phyloP scores from a whole-genome alignment of 2,329 filamentous ascomycete species.

The Paracorniculantispora psalliotae region DNA sequence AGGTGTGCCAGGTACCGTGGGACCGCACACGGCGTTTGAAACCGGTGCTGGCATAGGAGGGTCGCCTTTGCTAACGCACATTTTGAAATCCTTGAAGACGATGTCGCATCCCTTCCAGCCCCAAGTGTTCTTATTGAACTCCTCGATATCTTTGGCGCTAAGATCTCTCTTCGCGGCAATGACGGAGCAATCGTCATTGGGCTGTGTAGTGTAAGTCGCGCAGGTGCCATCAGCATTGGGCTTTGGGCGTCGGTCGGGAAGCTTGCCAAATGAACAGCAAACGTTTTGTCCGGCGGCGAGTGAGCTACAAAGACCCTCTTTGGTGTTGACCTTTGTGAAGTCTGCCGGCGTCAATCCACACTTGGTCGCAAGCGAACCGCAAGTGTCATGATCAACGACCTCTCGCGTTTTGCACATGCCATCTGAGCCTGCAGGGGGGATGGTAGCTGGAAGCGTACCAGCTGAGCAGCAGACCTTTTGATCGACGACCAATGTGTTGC shows the following conservation, averaged over 20 bases:
- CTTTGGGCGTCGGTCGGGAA: slow-evolving; percentile 32
- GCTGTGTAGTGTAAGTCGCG: slow-evolving; percentile 21
- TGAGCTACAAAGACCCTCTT: slow-evolving; percentile 22
- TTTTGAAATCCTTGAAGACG: slow-evolving; percentile 19
- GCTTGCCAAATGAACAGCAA: slow-evolving; percentile 32
- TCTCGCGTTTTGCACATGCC: slow-evolving; percentile 25
- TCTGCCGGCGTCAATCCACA: slow-evolving; percentile 32
- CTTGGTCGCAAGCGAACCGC: slow-evolving; percentile 28
- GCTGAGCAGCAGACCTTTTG: slow-evolving; percentile 19
- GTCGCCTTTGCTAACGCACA: slow-evolving; percentile 27
- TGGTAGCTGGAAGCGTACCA: slow-evolving; percentile 17
- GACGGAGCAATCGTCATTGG: slow-evolving; percentile 30
- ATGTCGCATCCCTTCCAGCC: slow-evolving; percentile 30
- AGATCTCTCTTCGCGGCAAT: slow-evolving; percentile 32
- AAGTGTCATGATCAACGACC: slow-evolving; percentile 30
- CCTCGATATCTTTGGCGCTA: slow-evolving; percentile 32
- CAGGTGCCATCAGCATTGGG: slow-evolving; percentile 28
- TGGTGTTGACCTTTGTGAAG: slow-evolving; percentile 30
- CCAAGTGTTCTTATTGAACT: slow-evolving; percentile 34
- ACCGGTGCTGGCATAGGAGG: slow-evolving; percentile 25
- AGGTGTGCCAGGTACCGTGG: slow-evolving; percentile 35
- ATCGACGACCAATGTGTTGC: slow-evolving; percentile 18
- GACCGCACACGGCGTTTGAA: slow-evolving; percentile 35
- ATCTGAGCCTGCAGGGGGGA: slow-evolving; percentile 18
- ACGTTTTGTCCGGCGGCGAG: slow-evolving; percentile 29